Evolutionary conservation across 106 monocot species (phyloP).

Genomic region (Narthecium ossifragum): DNA sequence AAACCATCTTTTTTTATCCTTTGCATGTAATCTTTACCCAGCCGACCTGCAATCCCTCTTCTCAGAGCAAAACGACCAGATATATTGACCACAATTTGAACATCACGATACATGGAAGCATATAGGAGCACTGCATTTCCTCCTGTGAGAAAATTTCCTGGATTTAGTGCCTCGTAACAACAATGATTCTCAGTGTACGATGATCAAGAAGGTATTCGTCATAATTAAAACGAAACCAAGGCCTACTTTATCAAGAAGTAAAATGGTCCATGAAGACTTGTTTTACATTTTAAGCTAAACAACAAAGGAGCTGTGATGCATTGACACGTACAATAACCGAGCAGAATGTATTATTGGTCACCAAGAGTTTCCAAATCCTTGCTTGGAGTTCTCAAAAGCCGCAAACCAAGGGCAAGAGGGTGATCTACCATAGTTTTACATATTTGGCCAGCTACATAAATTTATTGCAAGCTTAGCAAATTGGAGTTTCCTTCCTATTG

Average conservation of each 20-base stretch:
- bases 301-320: background rate
- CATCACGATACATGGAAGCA: slow-evolving; percentile 64
- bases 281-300: no score
- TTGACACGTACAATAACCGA: background rate
- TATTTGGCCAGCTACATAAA: no score
- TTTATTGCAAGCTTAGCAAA: no score
- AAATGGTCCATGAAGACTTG: no score
- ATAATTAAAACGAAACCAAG: no score
- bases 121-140: slow-evolving; percentile 80
- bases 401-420: no score
- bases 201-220: no score
- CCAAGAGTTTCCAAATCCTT: no score
- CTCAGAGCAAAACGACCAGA: slow-evolving; percentile 81
- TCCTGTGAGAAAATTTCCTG: slow-evolving; percentile 34
- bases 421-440: no score
- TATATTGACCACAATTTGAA: slow-evolving; percentile 50
- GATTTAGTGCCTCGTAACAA: background rate
- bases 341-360: no score
- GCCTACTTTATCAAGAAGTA: background rate
- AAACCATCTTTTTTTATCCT: slow-evolving; percentile 70
- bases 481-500: no score
- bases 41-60: slow-evolving; percentile 53
- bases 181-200: background rate
- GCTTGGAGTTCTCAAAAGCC: no score
- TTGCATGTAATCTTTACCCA: slow-evolving; percentile 66